Evolutionary conservation across 805 yeast species (phyloP), one percentile per base, ranked within the genome.

Genomic region (Metschnikowia kunwiensis): DNA sequence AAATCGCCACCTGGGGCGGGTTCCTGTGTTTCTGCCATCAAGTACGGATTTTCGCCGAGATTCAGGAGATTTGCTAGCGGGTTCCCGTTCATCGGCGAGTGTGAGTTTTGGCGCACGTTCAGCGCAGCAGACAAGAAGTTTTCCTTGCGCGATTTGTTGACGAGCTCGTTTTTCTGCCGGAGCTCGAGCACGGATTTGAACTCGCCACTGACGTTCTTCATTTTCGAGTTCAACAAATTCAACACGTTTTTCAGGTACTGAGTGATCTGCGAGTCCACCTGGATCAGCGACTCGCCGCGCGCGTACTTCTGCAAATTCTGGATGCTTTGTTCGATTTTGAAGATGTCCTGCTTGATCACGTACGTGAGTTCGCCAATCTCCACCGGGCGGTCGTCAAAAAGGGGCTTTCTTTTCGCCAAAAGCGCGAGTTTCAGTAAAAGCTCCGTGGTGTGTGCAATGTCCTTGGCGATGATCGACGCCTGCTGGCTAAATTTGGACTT

Each of bases 291-390:
- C 40, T 66, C 72, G 21, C 72, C 74, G 46, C 66, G 65, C 28
- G 71, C 70, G 48, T 64, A 74, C 40, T 63, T 62, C 56, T 82
- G 87, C 41, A 82, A 63, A 37, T 69, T 77, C 50, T 78, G 79
- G 46, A 85, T 71, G 43, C 72, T 73, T 51, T 81, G 78, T 53
- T 86, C 95, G 45, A 93, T 78, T 47, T 78, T 78, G 55, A 88
- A 80, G 33, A 93, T 80, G 53, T 85, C 95, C 58, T 93, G 97
- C 46, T 83, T 85, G 43, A 83, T 80, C 27, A 88, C 82, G 49
- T 81, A 85, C 0, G 98, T 89, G 46, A 93, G 68, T 58, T 93
- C 96, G 14, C 89, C 86, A 45, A 93, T 86, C 55, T 93, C 97
- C 11, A 86, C 81, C 1, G 97, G 97, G 48, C 84, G 81, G 61